Conservation (phyloP, 306 rosid species). For the Hippophae gyantsensis region DNA sequence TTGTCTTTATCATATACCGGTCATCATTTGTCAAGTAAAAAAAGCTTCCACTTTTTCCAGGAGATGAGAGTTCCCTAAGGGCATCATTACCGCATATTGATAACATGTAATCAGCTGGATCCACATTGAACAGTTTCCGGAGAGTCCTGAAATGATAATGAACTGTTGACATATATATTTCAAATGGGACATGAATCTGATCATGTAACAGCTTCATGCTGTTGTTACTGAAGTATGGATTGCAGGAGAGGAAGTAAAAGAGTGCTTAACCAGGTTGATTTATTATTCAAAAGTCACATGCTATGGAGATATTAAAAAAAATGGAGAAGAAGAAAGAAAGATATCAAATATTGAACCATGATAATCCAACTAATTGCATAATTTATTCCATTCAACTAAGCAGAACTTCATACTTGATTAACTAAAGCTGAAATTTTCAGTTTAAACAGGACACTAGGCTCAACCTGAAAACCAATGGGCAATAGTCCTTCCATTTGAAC, state of each 20-base stretch:
- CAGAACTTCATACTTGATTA: background rate
- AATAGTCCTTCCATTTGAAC: slow-evolving; percentile 94
- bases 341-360: background rate
- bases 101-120: slow-evolving; percentile 37
- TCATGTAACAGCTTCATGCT: background rate
- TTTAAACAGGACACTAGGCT: slow-evolving; percentile 15
- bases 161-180: slow-evolving; percentile 6
- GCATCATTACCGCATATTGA: slow-evolving; percentile 81
- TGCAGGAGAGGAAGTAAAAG: no score
- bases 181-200: slow-evolving; percentile 1
- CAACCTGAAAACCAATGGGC: slow-evolving; percentile 93
- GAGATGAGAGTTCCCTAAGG: slow-evolving; percentile 91
- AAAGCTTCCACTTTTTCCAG: slow-evolving; percentile 98
- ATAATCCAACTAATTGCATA: background rate
- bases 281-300: no score
- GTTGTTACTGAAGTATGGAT: background rate
- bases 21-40: slow-evolving; percentile 88
- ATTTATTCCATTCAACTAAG: background rate
- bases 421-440: slow-evolving; percentile 4
- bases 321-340: no score
- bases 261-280: no score
- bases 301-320: no score
- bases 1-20: slow-evolving; percentile 90
- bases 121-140: slow-evolving; percentile 86
- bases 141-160: slow-evolving; percentile 59